phyloP scores from a whole-genome alignment of 176 grass and related monocot genomes.

The Oryza officinalis region DNA sequence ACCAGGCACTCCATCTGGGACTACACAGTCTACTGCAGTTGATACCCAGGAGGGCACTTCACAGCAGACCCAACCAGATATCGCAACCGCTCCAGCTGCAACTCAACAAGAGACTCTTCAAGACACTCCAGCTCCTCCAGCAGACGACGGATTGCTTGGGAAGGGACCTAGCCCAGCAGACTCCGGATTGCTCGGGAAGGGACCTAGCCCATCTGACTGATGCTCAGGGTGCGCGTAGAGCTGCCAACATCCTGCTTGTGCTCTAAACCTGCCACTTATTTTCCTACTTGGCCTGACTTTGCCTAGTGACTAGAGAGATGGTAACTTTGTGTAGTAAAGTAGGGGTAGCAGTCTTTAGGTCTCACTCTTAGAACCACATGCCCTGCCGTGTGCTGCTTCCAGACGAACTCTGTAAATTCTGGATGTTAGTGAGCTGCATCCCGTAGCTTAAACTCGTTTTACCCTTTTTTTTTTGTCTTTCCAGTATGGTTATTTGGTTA shows the following conservation, averaged over 20 bases:
- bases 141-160: background rate
- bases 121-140: background rate
- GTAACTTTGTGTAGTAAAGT: background rate
- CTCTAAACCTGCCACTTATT: background rate
- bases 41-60: conserved; percentile 23
- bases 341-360: background rate
- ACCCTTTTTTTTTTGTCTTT: background rate
- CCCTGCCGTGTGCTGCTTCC: background rate
- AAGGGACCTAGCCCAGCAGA: background rate
- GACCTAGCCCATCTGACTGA: background rate
- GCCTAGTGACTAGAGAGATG: background rate
- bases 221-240: background rate
- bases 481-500: background rate
- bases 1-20: conserved; percentile 2
- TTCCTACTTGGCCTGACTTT: background rate
- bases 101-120: background rate
- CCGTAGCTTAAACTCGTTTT: background rate
- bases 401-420: conserved; percentile 22
- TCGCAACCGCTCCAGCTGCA: background rate
- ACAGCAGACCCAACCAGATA: background rate
- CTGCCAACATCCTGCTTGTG: background rate
- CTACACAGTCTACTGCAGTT: background rate
- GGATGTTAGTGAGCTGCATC: background rate
- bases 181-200: background rate
- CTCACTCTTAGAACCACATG: background rate